Evolutionary conservation across 768 basidiomycete species (phyloP).

Genomic region (Neoboletus subvelutipes): DNA sequence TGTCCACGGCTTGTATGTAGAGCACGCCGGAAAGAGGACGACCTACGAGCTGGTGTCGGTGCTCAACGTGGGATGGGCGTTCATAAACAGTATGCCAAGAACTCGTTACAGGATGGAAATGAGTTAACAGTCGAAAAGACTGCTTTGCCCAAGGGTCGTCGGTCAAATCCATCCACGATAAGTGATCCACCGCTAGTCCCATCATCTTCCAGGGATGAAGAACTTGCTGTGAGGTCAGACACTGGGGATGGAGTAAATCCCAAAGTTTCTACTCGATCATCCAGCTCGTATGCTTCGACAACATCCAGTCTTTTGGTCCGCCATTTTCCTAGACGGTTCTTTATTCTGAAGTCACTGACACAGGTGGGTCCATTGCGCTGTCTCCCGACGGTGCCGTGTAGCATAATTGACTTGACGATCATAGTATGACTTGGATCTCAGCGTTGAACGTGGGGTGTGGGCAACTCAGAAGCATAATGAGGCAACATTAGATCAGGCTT

Average conservation of each 20-base stretch:
- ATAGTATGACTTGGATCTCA: slow-evolving; percentile 77
- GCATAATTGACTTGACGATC: background rate
- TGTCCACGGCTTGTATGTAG: slow-evolving; percentile 85
- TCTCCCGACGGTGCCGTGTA: background rate
- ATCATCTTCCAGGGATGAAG: slow-evolving; percentile 43
- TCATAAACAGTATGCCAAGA: slow-evolving; percentile 79
- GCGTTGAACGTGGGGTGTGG: slow-evolving; percentile 80
- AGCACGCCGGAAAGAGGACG: slow-evolving; percentile 77
- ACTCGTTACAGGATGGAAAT: slow-evolving; percentile 45
- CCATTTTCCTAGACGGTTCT: too few species aligned
- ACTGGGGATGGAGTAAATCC: background rate
- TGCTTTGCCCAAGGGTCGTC: background rate
- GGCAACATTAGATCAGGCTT: slow-evolving; percentile 88
- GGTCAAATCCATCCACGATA: background rate
- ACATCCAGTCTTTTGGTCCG: too few species aligned
- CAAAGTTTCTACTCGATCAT: slow-evolving; percentile 38
- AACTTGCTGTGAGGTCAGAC: slow-evolving; percentile 9
- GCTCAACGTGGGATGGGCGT: slow-evolving; percentile 85
- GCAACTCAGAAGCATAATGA: slow-evolving; percentile 94
- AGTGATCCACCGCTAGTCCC: slow-evolving; percentile 19
- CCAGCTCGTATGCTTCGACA: too few species aligned
- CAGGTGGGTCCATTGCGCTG: slow-evolving; percentile 47
- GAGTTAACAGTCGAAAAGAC: slow-evolving; percentile 13
- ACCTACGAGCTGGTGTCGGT: slow-evolving; percentile 82
- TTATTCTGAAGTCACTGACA: slow-evolving; percentile 80